Conservation (phyloP, 208 protist species). For the Trypanosoma cruzi region DNA sequence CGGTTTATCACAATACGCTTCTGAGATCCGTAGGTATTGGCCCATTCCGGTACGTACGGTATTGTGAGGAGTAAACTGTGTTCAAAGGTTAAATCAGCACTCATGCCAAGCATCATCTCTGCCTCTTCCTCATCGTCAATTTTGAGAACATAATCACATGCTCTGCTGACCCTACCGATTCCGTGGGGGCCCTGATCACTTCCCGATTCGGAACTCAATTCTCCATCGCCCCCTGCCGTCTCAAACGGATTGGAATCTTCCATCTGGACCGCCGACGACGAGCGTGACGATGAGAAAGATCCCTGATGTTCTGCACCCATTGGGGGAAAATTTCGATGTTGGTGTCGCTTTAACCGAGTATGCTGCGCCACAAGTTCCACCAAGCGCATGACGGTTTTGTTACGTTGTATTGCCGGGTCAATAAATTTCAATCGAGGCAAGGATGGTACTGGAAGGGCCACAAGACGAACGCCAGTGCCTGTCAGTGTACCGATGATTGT, state of each 20-base stretch:
- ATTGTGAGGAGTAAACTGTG: constrained; percentile 79
- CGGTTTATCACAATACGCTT: constrained; percentile 70
- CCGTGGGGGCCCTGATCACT: constrained; percentile 21
- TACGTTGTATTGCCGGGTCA: constrained; percentile 54
- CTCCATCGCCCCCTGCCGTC: constrained; percentile 17
- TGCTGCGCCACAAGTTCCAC: constrained; percentile 59
- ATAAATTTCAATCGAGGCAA: constrained; percentile 65
- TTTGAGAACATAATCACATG: constrained; percentile 73
- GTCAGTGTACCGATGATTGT: constrained; percentile 80
- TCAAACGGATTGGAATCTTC: constrained; percentile 3
- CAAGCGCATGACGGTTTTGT: constrained; percentile 70
- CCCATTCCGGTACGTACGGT: constrained; percentile 76
- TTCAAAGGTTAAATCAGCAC: constrained; percentile 57
- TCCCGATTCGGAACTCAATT: constrained; percentile 20
- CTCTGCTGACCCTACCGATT: constrained; percentile 13
- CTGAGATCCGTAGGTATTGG: constrained; percentile 66
- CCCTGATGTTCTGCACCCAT: background rate
- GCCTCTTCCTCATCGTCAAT: constrained; percentile 92
- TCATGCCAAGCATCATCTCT: constrained; percentile 84
- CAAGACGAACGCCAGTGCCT: constrained; percentile 79
- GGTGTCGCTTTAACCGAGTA: constrained; percentile 7
- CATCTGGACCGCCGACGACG: background rate
- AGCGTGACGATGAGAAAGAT: constrained; percentile 1
- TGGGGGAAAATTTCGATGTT: background rate
- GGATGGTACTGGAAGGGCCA: constrained; percentile 64